Evolutionary conservation across 1,284 basidiomycete genomes (phyloP).

Genomic region (Ganoderma leucocontextum): DNA sequence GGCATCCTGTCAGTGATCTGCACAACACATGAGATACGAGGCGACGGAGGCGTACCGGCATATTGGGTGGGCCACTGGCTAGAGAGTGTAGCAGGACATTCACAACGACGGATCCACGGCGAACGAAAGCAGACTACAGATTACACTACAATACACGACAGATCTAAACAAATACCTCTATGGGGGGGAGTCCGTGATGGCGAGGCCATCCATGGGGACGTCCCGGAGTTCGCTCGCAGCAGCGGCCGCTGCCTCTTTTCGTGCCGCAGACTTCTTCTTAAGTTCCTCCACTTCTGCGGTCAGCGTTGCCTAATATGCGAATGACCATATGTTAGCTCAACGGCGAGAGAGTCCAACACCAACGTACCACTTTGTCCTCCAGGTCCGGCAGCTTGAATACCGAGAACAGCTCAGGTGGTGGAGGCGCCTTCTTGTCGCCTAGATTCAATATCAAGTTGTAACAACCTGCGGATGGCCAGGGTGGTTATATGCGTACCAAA

Average conservation of each 20-base stretch:
- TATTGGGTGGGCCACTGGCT: no score
- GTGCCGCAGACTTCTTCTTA: slow-evolving; percentile 40
- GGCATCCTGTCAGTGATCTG: background rate
- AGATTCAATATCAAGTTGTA: slow-evolving; percentile 7
- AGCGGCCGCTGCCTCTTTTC: slow-evolving; percentile 29
- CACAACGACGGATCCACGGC: background rate
- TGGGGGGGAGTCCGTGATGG: slow-evolving; percentile 19
- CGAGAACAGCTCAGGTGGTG: slow-evolving; percentile 52
- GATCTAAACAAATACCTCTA: background rate
- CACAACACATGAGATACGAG: no score
- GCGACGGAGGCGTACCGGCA: no score
- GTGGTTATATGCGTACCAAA: slow-evolving; percentile 55
- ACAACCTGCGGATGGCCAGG: slow-evolving; percentile 4
- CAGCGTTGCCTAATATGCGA: slow-evolving; percentile 51
- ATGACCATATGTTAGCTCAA: background rate
- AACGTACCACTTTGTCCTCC: slow-evolving; percentile 64
- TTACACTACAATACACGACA: slow-evolving; percentile 28
- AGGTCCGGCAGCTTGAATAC: slow-evolving; percentile 68
- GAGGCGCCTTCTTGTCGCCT: slow-evolving; percentile 55
- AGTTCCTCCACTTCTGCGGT: slow-evolving; percentile 58
- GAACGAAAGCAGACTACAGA: background rate
- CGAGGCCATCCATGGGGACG: slow-evolving; percentile 38
- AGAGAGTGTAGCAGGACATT: no score
- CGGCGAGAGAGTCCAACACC: background rate
- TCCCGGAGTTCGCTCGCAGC: slow-evolving; percentile 31